Conservation (phyloP, 2,329 filamentous ascomycete genomes). For the Aspergillus fumigatiaffinis region DNA sequence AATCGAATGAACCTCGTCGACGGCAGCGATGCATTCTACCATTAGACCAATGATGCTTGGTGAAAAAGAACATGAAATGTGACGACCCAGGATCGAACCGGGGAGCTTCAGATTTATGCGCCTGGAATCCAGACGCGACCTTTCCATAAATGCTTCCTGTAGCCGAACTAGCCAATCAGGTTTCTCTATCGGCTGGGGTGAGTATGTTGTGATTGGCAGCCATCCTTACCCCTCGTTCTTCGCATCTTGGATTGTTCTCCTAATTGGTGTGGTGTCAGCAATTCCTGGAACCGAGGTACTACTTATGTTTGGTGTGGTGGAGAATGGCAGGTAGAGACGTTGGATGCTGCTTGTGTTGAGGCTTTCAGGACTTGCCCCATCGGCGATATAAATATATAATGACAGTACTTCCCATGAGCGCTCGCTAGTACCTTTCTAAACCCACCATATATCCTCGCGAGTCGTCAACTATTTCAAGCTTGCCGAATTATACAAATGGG, state of each 20-base stretch:
- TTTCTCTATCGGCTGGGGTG: neutral
- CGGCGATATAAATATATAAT: neutral
- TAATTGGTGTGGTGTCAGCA: neutral
- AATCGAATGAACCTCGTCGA: slow-evolving; percentile 47
- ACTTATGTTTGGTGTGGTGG: neutral
- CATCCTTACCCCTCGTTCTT: neutral
- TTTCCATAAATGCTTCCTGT: neutral
- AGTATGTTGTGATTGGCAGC: neutral
- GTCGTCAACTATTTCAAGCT: neutral
- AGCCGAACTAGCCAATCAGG: neutral
- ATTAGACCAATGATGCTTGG: slow-evolving; percentile 42
- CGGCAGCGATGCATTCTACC: slow-evolving; percentile 45
- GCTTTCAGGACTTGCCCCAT: neutral
- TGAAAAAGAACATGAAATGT: no score
- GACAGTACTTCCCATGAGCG: neutral
- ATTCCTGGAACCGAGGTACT: neutral
- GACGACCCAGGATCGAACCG: no score
- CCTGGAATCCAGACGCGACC: no score
- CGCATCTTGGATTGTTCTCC: neutral
- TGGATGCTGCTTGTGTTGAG: neutral
- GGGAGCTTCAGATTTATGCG: no score
- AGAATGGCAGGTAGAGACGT: neutral
- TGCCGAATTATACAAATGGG: neutral
- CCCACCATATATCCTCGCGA: neutral
- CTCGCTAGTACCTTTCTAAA: no score